These are phyloP conservation scores for Phialemoniopsis sp. DNA, from an alignment of 2,329 filamentous ascomycete species.

Conservation along the genomic window DNA sequence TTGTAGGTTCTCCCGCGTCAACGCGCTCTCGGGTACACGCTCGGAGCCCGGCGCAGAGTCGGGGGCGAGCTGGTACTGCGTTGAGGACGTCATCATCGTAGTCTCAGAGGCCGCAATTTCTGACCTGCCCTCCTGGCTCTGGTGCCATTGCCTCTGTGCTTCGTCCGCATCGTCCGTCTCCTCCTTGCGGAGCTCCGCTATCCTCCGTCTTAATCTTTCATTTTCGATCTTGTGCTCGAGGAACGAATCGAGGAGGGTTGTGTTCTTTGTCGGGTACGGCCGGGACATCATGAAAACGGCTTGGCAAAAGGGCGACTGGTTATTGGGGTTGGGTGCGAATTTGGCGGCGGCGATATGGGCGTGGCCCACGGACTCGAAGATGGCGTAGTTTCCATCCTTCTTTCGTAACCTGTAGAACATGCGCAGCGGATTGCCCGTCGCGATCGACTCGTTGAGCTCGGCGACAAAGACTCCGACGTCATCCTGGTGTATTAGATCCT, in stretches of 20 bases:
- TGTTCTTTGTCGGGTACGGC: constrained; percentile 85
- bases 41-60: neutral
- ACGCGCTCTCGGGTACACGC: constrained; percentile 32
- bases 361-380: constrained; percentile 91
- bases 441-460: constrained; percentile 86
- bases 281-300: constrained; percentile 93
- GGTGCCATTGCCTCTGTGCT: constrained; percentile 56
- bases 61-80: constrained; percentile 1
- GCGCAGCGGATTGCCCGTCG: constrained; percentile 71
- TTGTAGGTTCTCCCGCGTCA: constrained; percentile 79
- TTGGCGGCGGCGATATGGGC: constrained; percentile 76
- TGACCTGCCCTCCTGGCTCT: constrained; percentile 52
- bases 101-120: constrained; percentile 48
- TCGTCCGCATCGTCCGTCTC: constrained; percentile 76
- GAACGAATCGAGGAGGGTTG: constrained; percentile 82
- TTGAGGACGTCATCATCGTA: constrained; percentile 26
- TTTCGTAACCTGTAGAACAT: constrained; percentile 85
- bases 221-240: constrained; percentile 97
- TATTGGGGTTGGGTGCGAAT: constrained; percentile 58
- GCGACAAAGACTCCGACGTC: constrained; percentile 77
- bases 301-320: constrained; percentile 69
- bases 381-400: constrained; percentile 66
- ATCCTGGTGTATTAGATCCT: constrained; percentile 80
- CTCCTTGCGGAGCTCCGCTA: constrained; percentile 79
- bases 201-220: constrained; percentile 77